Percentiles rank a stretch among this genome's conserved stretches.
These are phyloP conservation scores for Mycena filopes DNA, from an alignment of 768 basidiomycete genomes.

Conservation along the genomic window DNA sequence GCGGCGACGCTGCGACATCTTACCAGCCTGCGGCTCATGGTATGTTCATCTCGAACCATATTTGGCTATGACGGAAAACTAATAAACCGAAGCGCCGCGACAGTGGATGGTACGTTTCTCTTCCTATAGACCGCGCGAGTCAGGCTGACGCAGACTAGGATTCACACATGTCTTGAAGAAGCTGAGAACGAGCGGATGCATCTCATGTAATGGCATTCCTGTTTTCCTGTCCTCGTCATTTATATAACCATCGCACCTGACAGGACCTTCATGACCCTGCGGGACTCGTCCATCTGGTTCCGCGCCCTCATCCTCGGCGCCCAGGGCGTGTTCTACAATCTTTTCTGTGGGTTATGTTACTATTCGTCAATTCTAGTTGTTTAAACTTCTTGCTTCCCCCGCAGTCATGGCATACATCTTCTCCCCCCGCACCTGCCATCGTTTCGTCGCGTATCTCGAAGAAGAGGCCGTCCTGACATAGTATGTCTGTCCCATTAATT, in stretches of 20 bases:
- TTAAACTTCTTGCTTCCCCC: slow-evolving; percentile 24
- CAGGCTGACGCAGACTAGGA: slow-evolving; percentile 67
- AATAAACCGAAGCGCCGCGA: slow-evolving; percentile 54
- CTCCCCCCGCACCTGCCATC: slow-evolving; percentile 81
- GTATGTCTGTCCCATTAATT: slow-evolving; percentile 55
- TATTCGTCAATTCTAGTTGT: slow-evolving; percentile 3
- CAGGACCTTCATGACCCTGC: slow-evolving; percentile 96
- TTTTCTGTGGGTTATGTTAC: slow-evolving; percentile 71
- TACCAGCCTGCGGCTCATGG: slow-evolving; percentile 88
- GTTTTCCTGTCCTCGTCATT: neutral
- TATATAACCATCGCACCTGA: slow-evolving; percentile 18
- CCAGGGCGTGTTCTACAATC: slow-evolving; percentile 91
- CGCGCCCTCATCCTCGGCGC: slow-evolving; percentile 86
- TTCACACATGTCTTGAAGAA: slow-evolving; percentile 92
- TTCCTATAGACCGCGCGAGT: neutral
- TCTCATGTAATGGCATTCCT: slow-evolving; percentile 72
- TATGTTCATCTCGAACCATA: slow-evolving; percentile 39
- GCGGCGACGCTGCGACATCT: slow-evolving; percentile 90
- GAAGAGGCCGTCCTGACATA: slow-evolving; percentile 97
- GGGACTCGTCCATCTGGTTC: slow-evolving; percentile 83
- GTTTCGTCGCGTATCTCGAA: slow-evolving; percentile 92
- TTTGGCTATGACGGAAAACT: neutral
- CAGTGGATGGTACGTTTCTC: slow-evolving; percentile 57
- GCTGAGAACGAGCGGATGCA: slow-evolving; percentile 99
- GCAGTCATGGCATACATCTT: slow-evolving; percentile 82